Percentiles rank a stretch among this genome's conserved stretches.
Conservation (phyloP, 2,329 filamentous ascomycete genomes). For the Penicillium sp. region DNA sequence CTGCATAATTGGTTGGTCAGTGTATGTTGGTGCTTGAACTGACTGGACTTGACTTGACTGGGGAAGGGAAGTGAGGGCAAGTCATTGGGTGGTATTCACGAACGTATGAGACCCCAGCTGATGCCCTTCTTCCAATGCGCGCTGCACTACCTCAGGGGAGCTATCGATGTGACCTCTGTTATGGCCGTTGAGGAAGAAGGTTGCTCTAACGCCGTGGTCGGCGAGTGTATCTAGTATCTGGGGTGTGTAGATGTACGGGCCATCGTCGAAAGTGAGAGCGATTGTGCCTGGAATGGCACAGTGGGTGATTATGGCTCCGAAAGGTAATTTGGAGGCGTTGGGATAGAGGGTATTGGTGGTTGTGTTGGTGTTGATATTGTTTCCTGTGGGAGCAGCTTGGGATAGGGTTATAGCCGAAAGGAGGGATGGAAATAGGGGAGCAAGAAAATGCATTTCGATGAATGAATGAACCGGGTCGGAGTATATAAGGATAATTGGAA, state of each 20-base stretch:
- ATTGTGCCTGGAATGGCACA: conserved; percentile 52
- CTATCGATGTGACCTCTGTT: conserved; percentile 35
- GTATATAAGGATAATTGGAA: not conserved
- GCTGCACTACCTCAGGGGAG: conserved; percentile 28
- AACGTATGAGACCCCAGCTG: conserved; percentile 50
- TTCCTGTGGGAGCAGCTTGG: not conserved
- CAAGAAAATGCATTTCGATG: not conserved
- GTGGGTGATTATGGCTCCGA: conserved; percentile 45
- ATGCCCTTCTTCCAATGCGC: conserved; percentile 41
- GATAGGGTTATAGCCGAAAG: not conserved
- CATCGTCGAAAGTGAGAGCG: conserved; percentile 65
- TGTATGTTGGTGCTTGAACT: not conserved
- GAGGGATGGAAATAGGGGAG: not conserved
- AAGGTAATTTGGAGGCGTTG: conserved; percentile 17
- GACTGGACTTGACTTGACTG: not conserved
- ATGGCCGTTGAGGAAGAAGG: conserved; percentile 60
- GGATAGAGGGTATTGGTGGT: not conserved
- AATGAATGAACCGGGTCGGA: not conserved
- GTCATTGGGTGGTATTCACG: conserved; percentile 5
- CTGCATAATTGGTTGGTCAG: conserved; percentile 15
- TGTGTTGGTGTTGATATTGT: not conserved
- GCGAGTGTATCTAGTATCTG: conserved; percentile 58
- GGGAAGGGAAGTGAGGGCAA: not conserved
- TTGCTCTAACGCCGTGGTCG: conserved; percentile 58
- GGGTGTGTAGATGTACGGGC: conserved; percentile 58